Evolutionary conservation across 352 stramenopile genomes (phyloP), one percentile per base, ranked within the genome.

Genomic region (Globisporangium solare): DNA sequence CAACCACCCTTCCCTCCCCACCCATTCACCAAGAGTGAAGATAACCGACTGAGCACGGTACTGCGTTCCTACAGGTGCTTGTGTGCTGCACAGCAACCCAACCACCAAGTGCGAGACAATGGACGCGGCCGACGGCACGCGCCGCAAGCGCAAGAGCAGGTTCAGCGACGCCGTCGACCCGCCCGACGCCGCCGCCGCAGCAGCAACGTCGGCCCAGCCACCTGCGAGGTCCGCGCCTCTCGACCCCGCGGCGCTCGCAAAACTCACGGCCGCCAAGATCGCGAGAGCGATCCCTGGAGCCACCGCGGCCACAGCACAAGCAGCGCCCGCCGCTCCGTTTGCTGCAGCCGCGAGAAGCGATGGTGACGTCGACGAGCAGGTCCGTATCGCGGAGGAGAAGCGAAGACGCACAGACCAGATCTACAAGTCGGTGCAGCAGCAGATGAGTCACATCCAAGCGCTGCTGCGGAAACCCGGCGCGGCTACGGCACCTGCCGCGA

Each of bases 361-460:
- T 49, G n/a, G 58, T n/a, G 71, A 80, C 24, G 22, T 61, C 11
- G 63, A 72, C 4, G 73, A 87, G 48, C 63, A 75, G 27, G 56
- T 54, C 15, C 67, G 70, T 4, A 51, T 82, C 11, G 68, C 79
- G 11, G 57, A 83, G 40, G 81, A 90, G 65, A 86, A 88, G 58
- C 62, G 65, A 6, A 63, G 64, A 14, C 71, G 82, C n/a, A 87
- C 76, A 20, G 77, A 92, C 17, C 78, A 89, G 58, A 88, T 94
- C 60, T 76, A 76, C 57, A 86, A 89, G 76, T 92, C 82, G n/a
- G 83, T 90, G 37, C 82, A 91, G 65, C 74, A 83, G 55, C 82
- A 94, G 51, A 91, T 94, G 75, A 82, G 69, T 46, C 75, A 90
- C 57, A 83, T 94, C 42, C 77, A 88, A 56, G 69, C 67, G 46